Evolutionary conservation across 1,284 basidiomycete genomes (phyloP).

Genomic region (Boletellus deceptivus): DNA sequence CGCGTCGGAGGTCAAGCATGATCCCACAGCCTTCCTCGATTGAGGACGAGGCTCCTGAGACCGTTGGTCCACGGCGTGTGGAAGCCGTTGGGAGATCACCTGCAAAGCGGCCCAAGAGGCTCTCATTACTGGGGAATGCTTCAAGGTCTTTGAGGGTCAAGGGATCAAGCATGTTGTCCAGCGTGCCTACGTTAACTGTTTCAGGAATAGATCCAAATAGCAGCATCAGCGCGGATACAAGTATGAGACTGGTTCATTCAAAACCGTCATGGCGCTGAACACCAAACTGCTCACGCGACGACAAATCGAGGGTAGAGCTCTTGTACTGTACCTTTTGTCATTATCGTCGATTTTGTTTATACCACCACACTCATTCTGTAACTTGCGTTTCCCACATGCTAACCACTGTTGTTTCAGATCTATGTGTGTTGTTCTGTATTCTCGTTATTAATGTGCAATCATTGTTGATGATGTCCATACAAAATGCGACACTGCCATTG

Average conservation of each 20-base stretch:
- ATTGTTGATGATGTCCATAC: neutral
- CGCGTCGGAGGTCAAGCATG: slow-evolving; percentile 70
- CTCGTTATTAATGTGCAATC: slow-evolving; percentile 15
- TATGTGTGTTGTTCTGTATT: slow-evolving; percentile 26
- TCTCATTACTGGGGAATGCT: slow-evolving; percentile 48
- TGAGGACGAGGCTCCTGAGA: slow-evolving; percentile 28
- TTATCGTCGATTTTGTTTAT: slow-evolving; percentile 23
- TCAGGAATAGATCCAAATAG: slow-evolving; percentile 29
- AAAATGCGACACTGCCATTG: neutral
- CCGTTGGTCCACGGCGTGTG: slow-evolving; percentile 40
- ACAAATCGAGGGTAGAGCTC: slow-evolving; percentile 10
- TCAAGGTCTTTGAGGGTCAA: slow-evolving; percentile 31
- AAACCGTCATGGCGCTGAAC: slow-evolving; percentile 32
- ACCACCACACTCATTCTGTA: slow-evolving; percentile 13
- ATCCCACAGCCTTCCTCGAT: slow-evolving; percentile 62
- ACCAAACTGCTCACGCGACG: neutral
- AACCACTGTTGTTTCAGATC: slow-evolving; percentile 27
- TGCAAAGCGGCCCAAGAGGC: slow-evolving; percentile 59
- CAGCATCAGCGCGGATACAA: slow-evolving; percentile 28
- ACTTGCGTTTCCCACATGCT: slow-evolving; percentile 20
- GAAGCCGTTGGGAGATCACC: slow-evolving; percentile 51
- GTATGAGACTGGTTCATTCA: slow-evolving; percentile 16
- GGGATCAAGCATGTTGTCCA: slow-evolving; percentile 20
- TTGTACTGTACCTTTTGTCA: slow-evolving; percentile 22
- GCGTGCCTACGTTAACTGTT: slow-evolving; percentile 16